Conservation (phyloP, 371 early-diverging fungal species). For the Actinomucor elegans region DNA sequence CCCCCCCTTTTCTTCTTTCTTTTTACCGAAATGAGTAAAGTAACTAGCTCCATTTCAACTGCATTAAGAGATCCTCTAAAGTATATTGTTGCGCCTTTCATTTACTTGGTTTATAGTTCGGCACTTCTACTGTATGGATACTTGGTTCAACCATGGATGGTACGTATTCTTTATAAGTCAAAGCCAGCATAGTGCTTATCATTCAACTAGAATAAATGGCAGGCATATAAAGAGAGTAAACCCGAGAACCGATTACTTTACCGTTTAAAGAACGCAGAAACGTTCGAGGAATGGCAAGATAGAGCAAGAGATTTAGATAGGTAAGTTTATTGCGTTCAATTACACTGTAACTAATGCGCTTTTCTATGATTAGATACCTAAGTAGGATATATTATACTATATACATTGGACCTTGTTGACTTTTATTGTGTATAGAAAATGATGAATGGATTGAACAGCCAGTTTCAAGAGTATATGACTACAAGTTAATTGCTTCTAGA, state of each 20-base stretch:
- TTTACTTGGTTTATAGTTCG: constrained; percentile 27
- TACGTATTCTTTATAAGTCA: no score
- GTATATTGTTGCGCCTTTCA: constrained; percentile 27
- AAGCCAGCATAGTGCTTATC: no score
- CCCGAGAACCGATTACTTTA: constrained; percentile 40
- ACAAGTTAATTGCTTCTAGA: constrained; percentile 59
- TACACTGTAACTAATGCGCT: neutral
- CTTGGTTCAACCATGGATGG: constrained; percentile 30
- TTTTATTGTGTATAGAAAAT: constrained; percentile 46
- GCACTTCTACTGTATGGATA: constrained; percentile 19
- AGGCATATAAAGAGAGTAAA: constrained; percentile 27
- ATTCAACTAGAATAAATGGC: constrained; percentile 35
- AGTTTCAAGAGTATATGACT: constrained; percentile 63
- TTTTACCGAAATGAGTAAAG: neutral
- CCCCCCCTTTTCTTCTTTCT: neutral
- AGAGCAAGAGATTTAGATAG: constrained; percentile 58
- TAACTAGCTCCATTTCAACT: neutral
- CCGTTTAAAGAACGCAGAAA: constrained; percentile 43
- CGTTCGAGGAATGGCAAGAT: constrained; percentile 61
- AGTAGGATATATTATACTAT: constrained; percentile 2
- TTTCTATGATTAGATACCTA: constrained; percentile 6
- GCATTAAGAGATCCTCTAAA: constrained; percentile 23
- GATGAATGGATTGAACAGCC: constrained; percentile 61
- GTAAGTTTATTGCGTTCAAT: no score
- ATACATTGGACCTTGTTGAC: no score